Evolutionary conservation across 345 rosid genomes (phyloP).

Genomic region (Heritiera fomes): DNA sequence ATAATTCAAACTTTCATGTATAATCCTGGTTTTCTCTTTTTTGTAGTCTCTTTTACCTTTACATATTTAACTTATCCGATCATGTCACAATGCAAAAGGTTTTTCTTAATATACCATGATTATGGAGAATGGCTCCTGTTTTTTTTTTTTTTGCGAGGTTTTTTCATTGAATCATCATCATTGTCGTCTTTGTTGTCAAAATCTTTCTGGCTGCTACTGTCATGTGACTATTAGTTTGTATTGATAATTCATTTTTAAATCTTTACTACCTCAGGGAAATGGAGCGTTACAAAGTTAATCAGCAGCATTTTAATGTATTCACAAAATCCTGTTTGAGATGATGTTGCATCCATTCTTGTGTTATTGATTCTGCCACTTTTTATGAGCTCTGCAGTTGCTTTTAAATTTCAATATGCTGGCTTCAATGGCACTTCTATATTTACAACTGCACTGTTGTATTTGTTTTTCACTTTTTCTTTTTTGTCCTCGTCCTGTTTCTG

Average conservation of each 20-base stretch:
- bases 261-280: background rate
- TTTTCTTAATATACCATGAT: background rate
- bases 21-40: background rate
- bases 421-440: too few species aligned
- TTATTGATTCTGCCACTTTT: too few species aligned
- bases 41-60: too few species aligned
- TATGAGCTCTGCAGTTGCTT: too few species aligned
- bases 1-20: conserved; percentile 5
- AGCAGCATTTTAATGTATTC: background rate
- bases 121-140: background rate
- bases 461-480: too few species aligned
- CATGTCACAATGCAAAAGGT: background rate
- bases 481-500: too few species aligned
- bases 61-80: background rate
- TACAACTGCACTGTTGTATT: too few species aligned
- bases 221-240: background rate
- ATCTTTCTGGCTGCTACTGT: background rate
- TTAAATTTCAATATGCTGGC: too few species aligned
- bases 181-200: background rate
- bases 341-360: too few species aligned
- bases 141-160: background rate
- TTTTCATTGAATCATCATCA: background rate
- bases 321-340: too few species aligned
- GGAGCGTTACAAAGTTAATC: background rate
- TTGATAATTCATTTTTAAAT: background rate